Conservation (phyloP, 2,329 filamentous ascomycete species). For the Ophidiomyces ophidiicola region DNA sequence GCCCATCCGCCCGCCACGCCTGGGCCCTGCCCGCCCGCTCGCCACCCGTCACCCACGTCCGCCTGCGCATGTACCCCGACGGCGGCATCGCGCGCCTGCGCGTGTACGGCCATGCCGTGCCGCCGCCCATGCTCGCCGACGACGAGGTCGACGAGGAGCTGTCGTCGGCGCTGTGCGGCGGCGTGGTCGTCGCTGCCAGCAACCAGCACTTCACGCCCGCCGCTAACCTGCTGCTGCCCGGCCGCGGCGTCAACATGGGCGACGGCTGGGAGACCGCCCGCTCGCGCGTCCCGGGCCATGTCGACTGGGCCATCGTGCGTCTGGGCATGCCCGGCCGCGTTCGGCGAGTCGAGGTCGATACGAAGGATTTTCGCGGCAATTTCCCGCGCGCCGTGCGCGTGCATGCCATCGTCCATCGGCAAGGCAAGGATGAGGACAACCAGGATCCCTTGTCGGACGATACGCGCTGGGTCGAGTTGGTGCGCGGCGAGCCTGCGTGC, state of each 20-base stretch:
- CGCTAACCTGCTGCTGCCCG: conserved; percentile 32
- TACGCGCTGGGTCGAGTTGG: conserved; percentile 27
- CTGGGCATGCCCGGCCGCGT: conserved; percentile 31
- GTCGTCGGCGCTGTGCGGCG: conserved; percentile 31
- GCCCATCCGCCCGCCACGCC: conserved; percentile 32
- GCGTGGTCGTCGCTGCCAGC: conserved; percentile 29
- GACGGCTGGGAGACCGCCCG: conserved; percentile 36
- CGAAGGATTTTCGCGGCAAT: conserved; percentile 36
- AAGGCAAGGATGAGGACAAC: conserved; percentile 11
- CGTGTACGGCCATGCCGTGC: conserved; percentile 33
- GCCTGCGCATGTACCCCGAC: conserved; percentile 36
- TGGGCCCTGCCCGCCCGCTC: conserved; percentile 28
- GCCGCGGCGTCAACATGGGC: conserved; percentile 35
- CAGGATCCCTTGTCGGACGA: conserved; percentile 26
- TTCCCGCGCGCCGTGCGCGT: conserved; percentile 32
- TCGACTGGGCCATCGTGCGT: conserved; percentile 33
- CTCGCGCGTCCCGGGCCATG: conserved; percentile 29
- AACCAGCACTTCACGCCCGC: conserved; percentile 34
- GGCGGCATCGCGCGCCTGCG: conserved; percentile 35
- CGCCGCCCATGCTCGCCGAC: conserved; percentile 19
- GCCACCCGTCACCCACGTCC: conserved; percentile 32
- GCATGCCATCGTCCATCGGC: conserved; percentile 22
- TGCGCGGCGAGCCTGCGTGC: conserved; percentile 28
- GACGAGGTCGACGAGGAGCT: conserved; percentile 26
- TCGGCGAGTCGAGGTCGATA: conserved; percentile 31